phyloP scores from a whole-genome alignment of 1,139 yeast genomes.

The Yamadazyma triangularis region DNA sequence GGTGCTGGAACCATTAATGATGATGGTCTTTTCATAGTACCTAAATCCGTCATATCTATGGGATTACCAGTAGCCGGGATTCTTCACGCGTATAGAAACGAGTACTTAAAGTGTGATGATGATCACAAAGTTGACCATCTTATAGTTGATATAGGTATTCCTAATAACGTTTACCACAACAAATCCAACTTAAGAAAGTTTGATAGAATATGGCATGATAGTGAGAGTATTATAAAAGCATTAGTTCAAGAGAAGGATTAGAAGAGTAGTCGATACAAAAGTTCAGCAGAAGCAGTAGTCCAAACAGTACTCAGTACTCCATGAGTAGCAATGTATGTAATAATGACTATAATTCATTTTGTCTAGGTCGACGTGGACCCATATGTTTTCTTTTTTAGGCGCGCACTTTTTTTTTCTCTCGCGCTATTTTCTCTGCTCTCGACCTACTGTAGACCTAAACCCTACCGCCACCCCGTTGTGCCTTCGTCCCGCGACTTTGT shows the following conservation, averaged over 20 bases:
- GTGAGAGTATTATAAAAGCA: slow-evolving; percentile 13
- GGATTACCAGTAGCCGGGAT: slow-evolving; percentile 74
- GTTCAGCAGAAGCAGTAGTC: too few relatives aligned
- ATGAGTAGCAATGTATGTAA: too few relatives aligned
- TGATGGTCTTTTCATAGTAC: slow-evolving; percentile 24
- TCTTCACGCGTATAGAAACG: slow-evolving; percentile 53
- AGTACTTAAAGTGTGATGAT: slow-evolving; percentile 18
- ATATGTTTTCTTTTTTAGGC: too few relatives aligned
- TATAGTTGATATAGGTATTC: slow-evolving; percentile 70
- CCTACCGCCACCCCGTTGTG: too few relatives aligned
- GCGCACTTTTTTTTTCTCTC: too few relatives aligned
- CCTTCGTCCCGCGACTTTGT: too few relatives aligned
- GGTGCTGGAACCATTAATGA: slow-evolving; percentile 63
- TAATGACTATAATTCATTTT: too few relatives aligned
- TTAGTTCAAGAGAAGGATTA: neutral
- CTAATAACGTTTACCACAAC: slow-evolving; percentile 41
- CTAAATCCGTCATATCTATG: slow-evolving; percentile 60
- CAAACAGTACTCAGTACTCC: too few relatives aligned
- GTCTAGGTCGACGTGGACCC: too few relatives aligned
- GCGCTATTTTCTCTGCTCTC: too few relatives aligned
- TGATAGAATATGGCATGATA: slow-evolving; percentile 41
- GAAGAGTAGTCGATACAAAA: too few relatives aligned
- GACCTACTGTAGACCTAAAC: too few relatives aligned
- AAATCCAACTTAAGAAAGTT: slow-evolving; percentile 41
- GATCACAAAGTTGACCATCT: slow-evolving; percentile 41